Base-by-base conservation (phyloP, 1,284 basidiomycete genomes). In the Ganoderma meredithae region DNA sequence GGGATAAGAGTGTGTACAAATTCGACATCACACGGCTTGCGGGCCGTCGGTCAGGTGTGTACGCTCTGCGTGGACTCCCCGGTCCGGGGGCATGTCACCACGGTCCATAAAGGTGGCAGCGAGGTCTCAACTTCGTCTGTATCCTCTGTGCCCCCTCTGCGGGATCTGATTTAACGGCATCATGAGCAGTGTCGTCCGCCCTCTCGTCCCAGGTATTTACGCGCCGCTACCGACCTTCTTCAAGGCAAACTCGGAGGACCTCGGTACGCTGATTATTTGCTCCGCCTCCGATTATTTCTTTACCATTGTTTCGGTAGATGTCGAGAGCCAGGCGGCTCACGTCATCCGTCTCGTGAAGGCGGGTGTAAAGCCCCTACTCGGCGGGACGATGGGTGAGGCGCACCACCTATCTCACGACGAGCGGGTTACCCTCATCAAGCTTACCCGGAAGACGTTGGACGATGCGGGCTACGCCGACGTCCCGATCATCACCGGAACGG, bases 151-250 rank as follows among this genome's bases (percentile, higher is more conserved):
- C 61, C 53, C 55, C 65, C 52, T 76, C 36, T 88, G 90, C 65
- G 84, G 86, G 27, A 82, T 95, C 73, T 60, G 17, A 40, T 27
- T 59, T 6, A 19, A 40, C 55, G 40, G 25, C 60, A 66, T 63
- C 55, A 73, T 75, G 71, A 65, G 72, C 55, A 55, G 60, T n/a
- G 62, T 70, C 60, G 71, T 77, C 41, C 88, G 92, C 65, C 84
- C 86, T n/a, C 83, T 96, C 72, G 87, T 83, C 70, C 80, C 94
- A 19, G 95, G 95, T 58, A 88, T 96, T 65, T 96, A 88, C 81
- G 92, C 93, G 13, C 95, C 95, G 31, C 89, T 95, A 75, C 95
- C 93, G 12, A 90, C 94, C 12, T 97, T 97, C 82, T 96, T 96
- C 82, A 80, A 90, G 55, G 85, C 86, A 9, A 83, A 85, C 52